These are phyloP conservation scores for Fraxinus greggii DNA, from an alignment of 305 asterid genomes.

Conservation along the genomic window DNA sequence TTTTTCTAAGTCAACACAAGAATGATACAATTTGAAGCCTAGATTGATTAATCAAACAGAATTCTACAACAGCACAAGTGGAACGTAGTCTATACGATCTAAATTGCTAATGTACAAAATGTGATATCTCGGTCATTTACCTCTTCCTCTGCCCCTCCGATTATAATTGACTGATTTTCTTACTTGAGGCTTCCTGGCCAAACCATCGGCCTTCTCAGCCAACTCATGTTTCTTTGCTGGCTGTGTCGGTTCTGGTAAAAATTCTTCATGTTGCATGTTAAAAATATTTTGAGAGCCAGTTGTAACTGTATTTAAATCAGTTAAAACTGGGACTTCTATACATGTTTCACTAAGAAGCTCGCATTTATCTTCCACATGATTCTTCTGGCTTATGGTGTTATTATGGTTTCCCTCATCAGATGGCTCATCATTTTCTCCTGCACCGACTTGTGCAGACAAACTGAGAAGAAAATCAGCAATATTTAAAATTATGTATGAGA, in stretches of 20 bases:
- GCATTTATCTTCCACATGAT: constrained; percentile 34
- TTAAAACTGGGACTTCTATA: constrained; percentile 54
- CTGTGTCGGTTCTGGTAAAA: constrained; percentile 24
- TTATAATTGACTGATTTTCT: constrained; percentile 34
- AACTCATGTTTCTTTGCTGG: constrained; percentile 21
- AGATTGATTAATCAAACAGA: constrained; percentile 15
- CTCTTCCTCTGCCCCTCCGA: constrained; percentile 47
- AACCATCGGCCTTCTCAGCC: constrained; percentile 18
- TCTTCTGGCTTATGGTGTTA: constrained; percentile 17
- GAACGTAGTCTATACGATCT: constrained; percentile 29
- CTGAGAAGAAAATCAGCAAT: constrained; percentile 30
- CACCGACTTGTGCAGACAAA: constrained; percentile 33
- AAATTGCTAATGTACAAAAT: constrained; percentile 12
- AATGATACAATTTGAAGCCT: constrained; percentile 4
- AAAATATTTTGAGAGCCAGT: constrained; percentile 37
- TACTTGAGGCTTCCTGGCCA: constrained; percentile 38
- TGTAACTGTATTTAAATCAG: constrained; percentile 36
- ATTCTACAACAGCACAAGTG: constrained; percentile 24
- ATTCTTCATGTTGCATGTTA: constrained; percentile 39
- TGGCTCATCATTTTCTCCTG: constrained; percentile 29
- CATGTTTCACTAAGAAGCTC: constrained; percentile 48
- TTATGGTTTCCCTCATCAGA: constrained; percentile 23
- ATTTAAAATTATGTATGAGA: not conserved
- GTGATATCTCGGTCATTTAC: constrained; percentile 30
- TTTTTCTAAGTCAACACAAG: not conserved